Evolutionary conservation across 2,329 filamentous ascomycete species (phyloP).

Genomic region (Hypoxylon sp.): DNA sequence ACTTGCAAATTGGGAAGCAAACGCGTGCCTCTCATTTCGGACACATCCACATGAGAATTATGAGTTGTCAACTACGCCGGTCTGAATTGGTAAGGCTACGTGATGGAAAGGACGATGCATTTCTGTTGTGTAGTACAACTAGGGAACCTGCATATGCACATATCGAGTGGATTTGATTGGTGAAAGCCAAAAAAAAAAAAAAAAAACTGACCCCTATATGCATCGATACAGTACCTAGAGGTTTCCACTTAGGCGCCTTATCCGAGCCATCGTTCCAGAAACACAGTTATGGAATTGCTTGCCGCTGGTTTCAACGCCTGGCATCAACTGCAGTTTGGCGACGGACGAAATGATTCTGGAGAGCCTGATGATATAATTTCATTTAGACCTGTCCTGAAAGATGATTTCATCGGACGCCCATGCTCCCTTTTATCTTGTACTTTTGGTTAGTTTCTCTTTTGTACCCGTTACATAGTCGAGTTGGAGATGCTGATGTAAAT

Average conservation of each 20-base stretch:
- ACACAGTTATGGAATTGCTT: slow-evolving; percentile 64
- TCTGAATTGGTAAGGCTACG: slow-evolving; percentile 9
- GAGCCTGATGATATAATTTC: slow-evolving; percentile 63
- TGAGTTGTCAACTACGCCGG: slow-evolving; percentile 9
- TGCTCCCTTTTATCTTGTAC: slow-evolving; percentile 60
- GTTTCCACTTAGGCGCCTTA: slow-evolving; percentile 2
- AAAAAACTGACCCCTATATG: not conserved
- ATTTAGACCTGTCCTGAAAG: slow-evolving; percentile 62
- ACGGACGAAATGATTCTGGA: slow-evolving; percentile 15
- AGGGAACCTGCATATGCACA: slow-evolving; percentile 27
- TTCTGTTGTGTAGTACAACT: slow-evolving; percentile 7
- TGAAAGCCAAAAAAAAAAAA: not conserved
- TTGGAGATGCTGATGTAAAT: slow-evolving; percentile 20
- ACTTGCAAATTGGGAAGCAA: slow-evolving; percentile 13
- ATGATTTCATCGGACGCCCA: slow-evolving; percentile 53
- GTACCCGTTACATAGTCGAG: not conserved
- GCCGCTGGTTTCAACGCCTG: slow-evolving; percentile 73
- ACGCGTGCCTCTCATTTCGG: not conserved
- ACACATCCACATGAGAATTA: not conserved
- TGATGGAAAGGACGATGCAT: not conserved
- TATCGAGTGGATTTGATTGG: slow-evolving; percentile 31
- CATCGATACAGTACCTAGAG: not conserved
- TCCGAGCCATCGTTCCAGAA: slow-evolving; percentile 9
- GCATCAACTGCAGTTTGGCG: slow-evolving; percentile 65
- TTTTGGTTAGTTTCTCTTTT: slow-evolving; percentile 58